These are phyloP conservation scores for Ambrosia artemisiifolia DNA, from an alignment of 129 eudicot species.

Conservation along the genomic window DNA sequence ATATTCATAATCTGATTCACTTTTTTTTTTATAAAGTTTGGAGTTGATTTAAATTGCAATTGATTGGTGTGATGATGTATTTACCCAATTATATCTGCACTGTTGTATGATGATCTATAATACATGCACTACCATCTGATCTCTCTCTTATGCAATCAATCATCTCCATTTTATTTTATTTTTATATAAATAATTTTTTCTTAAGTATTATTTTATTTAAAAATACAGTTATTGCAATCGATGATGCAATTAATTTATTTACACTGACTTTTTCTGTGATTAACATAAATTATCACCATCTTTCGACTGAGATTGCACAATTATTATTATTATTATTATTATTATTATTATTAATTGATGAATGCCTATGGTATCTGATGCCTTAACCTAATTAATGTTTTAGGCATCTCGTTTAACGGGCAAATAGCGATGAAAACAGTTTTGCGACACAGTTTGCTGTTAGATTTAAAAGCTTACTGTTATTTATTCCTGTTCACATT, in stretches of 20 bases:
- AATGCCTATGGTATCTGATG: constrained; percentile 79
- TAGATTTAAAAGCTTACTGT: constrained; percentile 44
- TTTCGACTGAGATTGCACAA: constrained; percentile 73
- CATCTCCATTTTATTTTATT: background rate
- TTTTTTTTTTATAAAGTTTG: background rate
- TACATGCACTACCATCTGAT: constrained; percentile 97
- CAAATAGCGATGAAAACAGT: constrained; percentile 48
- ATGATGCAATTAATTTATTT: constrained; percentile 37
- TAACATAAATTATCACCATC: constrained; percentile 54
- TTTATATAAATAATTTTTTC: too few species aligned
- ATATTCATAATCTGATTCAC: constrained; percentile 22
- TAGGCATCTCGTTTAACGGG: constrained; percentile 55
- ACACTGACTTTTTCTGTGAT: constrained; percentile 48
- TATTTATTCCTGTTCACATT: constrained; percentile 56
- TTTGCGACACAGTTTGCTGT: constrained; percentile 80
- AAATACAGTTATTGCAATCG: constrained; percentile 29
- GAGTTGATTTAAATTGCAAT: background rate
- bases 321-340: background rate
- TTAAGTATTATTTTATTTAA: background rate
- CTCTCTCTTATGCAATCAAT: constrained; percentile 27
- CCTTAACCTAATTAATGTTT: constrained; percentile 29
- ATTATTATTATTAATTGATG: background rate
- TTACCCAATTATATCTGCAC: constrained; percentile 27
- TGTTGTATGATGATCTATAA: constrained; percentile 43
- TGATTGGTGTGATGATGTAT: constrained; percentile 27